Percentiles rank a stretch among this genome's conserved stretches.
Evolutionary conservation across 495 filamentous ascomycete species (phyloP).

Genomic region (Cercophora sp.): DNA sequence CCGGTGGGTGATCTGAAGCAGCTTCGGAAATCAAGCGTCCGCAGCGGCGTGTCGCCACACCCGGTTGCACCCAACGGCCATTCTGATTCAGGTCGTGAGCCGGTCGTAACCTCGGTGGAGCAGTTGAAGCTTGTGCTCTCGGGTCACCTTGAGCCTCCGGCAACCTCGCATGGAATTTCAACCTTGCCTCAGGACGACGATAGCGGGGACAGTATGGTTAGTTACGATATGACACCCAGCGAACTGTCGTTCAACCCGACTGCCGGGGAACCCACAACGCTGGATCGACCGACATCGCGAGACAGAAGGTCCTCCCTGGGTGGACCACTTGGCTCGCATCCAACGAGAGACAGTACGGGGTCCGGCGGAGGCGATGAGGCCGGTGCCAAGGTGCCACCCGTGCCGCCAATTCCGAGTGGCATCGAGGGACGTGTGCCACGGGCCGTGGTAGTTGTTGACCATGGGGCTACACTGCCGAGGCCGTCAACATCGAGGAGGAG

Average conservation of each 20-base stretch:
- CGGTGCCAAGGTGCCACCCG: slow-evolving; percentile 35
- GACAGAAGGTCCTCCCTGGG: slow-evolving; percentile 24
- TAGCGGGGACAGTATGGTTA: slow-evolving; percentile 55
- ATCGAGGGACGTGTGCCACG: slow-evolving; percentile 21
- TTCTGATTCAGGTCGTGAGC: slow-evolving; percentile 37
- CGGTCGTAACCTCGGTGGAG: slow-evolving; percentile 74
- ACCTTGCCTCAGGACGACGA: slow-evolving; percentile 32
- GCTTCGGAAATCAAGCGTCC: slow-evolving; percentile 41
- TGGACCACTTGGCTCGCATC: slow-evolving; percentile 48
- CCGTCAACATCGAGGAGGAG: slow-evolving; percentile 32
- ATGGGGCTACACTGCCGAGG: slow-evolving; percentile 21
- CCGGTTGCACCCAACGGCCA: slow-evolving; percentile 47
- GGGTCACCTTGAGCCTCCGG: slow-evolving; percentile 37
- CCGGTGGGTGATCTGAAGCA: slow-evolving; percentile 19
- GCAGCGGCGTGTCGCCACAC: slow-evolving; percentile 47
- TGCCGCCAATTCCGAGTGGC: slow-evolving; percentile 37
- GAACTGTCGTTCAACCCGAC: slow-evolving; percentile 49
- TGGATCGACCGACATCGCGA: slow-evolving; percentile 8
- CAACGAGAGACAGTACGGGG: slow-evolving; percentile 21
- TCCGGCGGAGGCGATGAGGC: slow-evolving; percentile 17
- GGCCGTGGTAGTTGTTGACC: slow-evolving; percentile 14
- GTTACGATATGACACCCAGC: slow-evolving; percentile 50
- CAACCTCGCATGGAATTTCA: slow-evolving; percentile 26
- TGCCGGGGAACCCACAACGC: slow-evolving; percentile 14
- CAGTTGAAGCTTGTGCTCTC: slow-evolving; percentile 75